Base-by-base conservation (phyloP, 2,329 filamentous ascomycete genomes). In the Orbilia javanica region DNA sequence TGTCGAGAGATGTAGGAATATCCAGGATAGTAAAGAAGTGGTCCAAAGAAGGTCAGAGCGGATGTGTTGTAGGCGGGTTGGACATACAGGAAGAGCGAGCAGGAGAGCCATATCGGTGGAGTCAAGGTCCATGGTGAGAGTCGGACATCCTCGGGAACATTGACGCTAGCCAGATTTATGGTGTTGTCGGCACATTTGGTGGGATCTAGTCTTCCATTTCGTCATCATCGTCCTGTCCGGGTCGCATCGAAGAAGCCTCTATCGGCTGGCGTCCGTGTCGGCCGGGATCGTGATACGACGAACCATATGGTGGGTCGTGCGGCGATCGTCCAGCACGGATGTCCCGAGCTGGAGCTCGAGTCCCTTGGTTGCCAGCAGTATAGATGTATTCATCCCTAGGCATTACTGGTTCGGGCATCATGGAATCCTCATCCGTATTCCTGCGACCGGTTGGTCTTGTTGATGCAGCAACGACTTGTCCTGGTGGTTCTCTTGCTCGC, bases 351-450 rank as follows among this genome's bases (percentile, higher is more conserved):
- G 72, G 46, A 66, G 31, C 62, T 46, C 66, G 48, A 39, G 31
- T 71, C 18, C 66, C 60, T 20, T 52, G 66, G 48, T 62, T 71
- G 39, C 46, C 48, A 46, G 66, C 34, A 11, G 34, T 55, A 60
- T 77, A 77, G 29, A 67, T 62, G 64, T 77, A 77, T 48, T 67
- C 63, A 31, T 77, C 73, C 72, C 72, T 55, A 31, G 72, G 44
- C 22, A 67, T 66, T 46, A 48, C 50, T 25, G 57, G 57, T 36
- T 71, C 66, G n/a, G 64, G 46, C 46, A 77, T 65, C 73, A 77
- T 71, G 29, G 72, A 22, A 18, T 77, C 73, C 8, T 77, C 73
- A 42, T 71, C 66, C 25, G 66, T 62, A 52, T 63, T 67, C 52
- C 66, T 77, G 52, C 73, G 73, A 42, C 48, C 55, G 42, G 72